Base-by-base conservation (phyloP, 768 basidiomycete genomes). In the Suillus cothurnatus region DNA sequence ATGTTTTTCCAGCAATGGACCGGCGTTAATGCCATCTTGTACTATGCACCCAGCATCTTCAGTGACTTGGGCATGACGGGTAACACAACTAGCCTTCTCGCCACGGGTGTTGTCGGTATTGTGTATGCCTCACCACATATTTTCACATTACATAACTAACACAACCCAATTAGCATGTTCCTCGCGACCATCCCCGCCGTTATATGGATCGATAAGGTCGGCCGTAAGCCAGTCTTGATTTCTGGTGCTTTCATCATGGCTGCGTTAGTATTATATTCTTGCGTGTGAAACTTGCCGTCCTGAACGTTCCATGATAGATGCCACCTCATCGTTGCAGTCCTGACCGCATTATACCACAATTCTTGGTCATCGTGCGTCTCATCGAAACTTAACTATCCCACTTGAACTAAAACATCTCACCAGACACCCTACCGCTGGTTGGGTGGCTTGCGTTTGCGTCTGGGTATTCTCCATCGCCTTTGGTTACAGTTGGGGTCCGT, bases 1-100 rank as follows among this genome's bases (percentile, higher is more conserved):
- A 94, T 89, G 90, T 89, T 88, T 79, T 92, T 90, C 81, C 91
- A 92, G 72, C 91, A 92, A 76, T 92, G 90, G 90, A 91, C 90
- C 36, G 92, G 91, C 66, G 82, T 91, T 70, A 91, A 91, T 68
- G 88, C 86, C 7, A 88, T 91, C 68, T 77, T 92, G 60, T 92
- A 92, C 79, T 92, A 92, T 69, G 90, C 91, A 0, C 91, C 88
- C 3, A 82, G 77, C 47, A 92, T 93, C 65, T 93, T 93, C 80
- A 56, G 79, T 50, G 69, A 73, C 19, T 82, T 93, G 43, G 85
- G 88, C 56, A 76, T 92, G 39, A 81, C 80, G 2, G 89, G 89
- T 3, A 89, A 85, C 66, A 81, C 89, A 1, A 84, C 81, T 43
- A 84, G 83, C 3, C 78, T 87, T 0, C 78, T 87, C 36, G 86